Evolutionary conservation across 2,329 filamentous ascomycete species (phyloP).

Genomic region (Clarireedia paspali): DNA sequence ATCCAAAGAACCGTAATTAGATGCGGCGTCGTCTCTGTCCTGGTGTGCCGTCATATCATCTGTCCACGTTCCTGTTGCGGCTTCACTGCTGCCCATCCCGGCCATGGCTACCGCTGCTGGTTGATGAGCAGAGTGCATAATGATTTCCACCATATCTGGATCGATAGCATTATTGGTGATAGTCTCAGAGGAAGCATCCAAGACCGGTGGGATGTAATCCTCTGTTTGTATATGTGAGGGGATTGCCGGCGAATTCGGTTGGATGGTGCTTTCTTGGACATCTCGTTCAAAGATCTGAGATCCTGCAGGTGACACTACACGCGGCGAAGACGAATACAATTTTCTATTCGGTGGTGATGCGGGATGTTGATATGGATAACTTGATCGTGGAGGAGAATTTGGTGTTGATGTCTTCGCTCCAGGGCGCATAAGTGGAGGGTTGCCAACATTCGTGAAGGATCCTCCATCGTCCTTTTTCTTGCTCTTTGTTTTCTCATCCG

Average conservation of each 20-base stretch:
- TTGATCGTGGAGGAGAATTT: slow-evolving; percentile 38
- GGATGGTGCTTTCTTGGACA: slow-evolving; percentile 72
- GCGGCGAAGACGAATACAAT: slow-evolving; percentile 61
- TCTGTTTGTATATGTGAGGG: slow-evolving; percentile 91
- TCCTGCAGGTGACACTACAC: slow-evolving; percentile 68
- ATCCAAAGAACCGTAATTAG: slow-evolving; percentile 73
- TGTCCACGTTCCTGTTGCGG: slow-evolving; percentile 25
- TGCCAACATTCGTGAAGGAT: slow-evolving; percentile 16
- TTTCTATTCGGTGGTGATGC: slow-evolving; percentile 60
- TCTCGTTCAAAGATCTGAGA: slow-evolving; percentile 89
- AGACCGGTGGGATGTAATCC: slow-evolving; percentile 83
- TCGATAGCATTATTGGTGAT: slow-evolving; percentile 83
- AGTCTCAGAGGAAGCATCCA: slow-evolving; percentile 84
- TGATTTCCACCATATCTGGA: slow-evolving; percentile 85
- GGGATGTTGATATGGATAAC: slow-evolving; percentile 32
- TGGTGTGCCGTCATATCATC: slow-evolving; percentile 44
- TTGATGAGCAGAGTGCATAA: slow-evolving; percentile 79
- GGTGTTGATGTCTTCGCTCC: slow-evolving; percentile 25
- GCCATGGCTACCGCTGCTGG: slow-evolving; percentile 64
- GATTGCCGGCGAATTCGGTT: slow-evolving; percentile 74
- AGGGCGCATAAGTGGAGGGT: slow-evolving; percentile 22
- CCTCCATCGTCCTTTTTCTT: slow-evolving; percentile 30
- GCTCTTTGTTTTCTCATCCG: slow-evolving; percentile 37
- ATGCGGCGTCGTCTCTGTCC: slow-evolving; percentile 54
- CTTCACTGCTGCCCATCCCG: slow-evolving; percentile 35